These are phyloP conservation scores for Hirschfeldia incana DNA, from an alignment of 345 rosid genomes.

Conservation along the genomic window DNA sequence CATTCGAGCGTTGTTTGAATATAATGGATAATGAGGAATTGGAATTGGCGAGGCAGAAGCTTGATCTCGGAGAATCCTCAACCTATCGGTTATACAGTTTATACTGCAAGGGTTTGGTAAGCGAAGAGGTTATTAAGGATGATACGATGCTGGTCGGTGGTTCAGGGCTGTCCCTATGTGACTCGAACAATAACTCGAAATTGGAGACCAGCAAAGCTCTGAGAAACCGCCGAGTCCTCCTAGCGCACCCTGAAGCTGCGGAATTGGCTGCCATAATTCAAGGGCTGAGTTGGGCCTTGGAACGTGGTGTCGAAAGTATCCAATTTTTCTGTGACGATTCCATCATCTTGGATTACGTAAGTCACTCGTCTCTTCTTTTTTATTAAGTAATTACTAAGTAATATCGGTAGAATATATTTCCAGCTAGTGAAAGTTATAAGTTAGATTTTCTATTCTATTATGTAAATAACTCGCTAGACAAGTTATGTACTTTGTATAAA, in stretches of 20 bases:
- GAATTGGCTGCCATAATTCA: background rate
- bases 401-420: too few relatives aligned
- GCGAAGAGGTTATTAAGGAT: background rate
- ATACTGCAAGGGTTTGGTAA: background rate
- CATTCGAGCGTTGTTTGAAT: background rate
- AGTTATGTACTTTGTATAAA: too few relatives aligned
- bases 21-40: background rate
- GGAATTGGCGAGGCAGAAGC: background rate
- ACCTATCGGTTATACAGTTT: background rate
- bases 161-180: background rate
- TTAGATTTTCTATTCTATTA: too few relatives aligned
- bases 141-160: background rate
- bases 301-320: background rate
- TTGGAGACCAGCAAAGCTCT: background rate
- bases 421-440: too few relatives aligned
- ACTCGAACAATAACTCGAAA: background rate
- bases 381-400: too few relatives aligned
- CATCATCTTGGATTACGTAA: background rate
- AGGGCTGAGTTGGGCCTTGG: background rate
- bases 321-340: background rate
- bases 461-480: too few relatives aligned
- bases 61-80: background rate
- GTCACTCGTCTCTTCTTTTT: too few relatives aligned
- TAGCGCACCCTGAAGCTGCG: background rate
- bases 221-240: background rate